Evolutionary conservation across 2,329 filamentous ascomycete genomes (phyloP).

Genomic region (Xylaria sp.): DNA sequence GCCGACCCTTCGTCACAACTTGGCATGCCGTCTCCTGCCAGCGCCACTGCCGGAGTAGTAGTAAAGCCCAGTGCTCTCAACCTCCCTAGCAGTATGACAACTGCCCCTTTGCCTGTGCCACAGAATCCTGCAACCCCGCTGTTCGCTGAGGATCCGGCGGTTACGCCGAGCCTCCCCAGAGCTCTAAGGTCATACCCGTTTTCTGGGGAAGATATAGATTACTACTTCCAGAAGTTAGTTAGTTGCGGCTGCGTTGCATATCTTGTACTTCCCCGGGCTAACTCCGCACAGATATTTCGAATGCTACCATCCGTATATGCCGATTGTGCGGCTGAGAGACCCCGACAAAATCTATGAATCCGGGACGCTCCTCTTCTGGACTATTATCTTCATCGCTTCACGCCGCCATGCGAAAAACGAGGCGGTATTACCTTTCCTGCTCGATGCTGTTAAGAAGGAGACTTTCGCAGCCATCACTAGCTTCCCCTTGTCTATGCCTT

Average conservation of each 20-base stretch:
- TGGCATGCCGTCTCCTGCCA: conserved; percentile 26
- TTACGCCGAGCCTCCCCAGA: conserved; percentile 41
- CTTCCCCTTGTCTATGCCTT: conserved; percentile 48
- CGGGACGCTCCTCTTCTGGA: conserved; percentile 56
- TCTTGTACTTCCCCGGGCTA: background rate
- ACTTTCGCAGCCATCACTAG: conserved; percentile 48
- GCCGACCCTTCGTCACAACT: conserved; percentile 21
- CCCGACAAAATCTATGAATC: conserved; percentile 55
- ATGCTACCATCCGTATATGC: conserved; percentile 55
- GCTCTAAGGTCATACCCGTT: conserved; percentile 52
- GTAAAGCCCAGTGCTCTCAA: conserved; percentile 7
- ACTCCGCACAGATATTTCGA: conserved; percentile 50
- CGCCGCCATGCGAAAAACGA: conserved; percentile 52
- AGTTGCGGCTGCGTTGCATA: background rate
- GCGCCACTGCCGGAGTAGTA: conserved; percentile 17
- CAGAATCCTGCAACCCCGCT: conserved; percentile 35
- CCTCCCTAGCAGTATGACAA: conserved; percentile 6
- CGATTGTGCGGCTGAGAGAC: conserved; percentile 52
- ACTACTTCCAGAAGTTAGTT: conserved; percentile 56
- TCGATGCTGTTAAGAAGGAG: conserved; percentile 51
- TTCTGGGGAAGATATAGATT: conserved; percentile 56
- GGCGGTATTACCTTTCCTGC: conserved; percentile 47
- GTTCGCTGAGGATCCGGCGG: conserved; percentile 16
- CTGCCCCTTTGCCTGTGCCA: conserved; percentile 33
- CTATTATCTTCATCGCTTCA: conserved; percentile 53